Evolutionary conservation across 352 stramenopile species (phyloP), one percentile per base, ranked within the genome.

Genomic region (Aphanomyces invadans): DNA sequence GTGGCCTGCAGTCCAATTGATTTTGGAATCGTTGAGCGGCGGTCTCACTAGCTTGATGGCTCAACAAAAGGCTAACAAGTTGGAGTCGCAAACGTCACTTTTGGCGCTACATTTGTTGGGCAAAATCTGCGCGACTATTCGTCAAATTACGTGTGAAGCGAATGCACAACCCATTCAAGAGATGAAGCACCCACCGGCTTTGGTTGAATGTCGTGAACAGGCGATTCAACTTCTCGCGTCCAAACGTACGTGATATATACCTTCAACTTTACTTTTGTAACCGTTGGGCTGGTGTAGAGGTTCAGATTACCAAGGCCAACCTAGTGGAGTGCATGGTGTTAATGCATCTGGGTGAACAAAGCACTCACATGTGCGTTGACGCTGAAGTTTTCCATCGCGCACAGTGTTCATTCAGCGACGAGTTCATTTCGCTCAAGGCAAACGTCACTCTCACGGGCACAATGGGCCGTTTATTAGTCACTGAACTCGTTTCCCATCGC

Each of bases 101-200:
- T 76, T 78, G 29, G 83, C 87, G 12, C 73, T 95, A 2, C 81
- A 78, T 29, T 71, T 91, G 28, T 63, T 92, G 5, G 87, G 85
- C 31, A 88, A 85, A 54, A 91, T 95, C 54, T 93, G 82, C 46
- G 71, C 82, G 26, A 74, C 78, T 3, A 91, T 95, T 62, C 88
- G 86, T 60, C 70, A 55, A 39, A 77, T 84, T 45, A 71, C 89
- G 55, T 83, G 74, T 11, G 42, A 57, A 29, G 76, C 70, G 38
- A 39, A 32, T 5, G 72, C 70, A 3, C 76, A 77, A 60, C 31
- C 53, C 9, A 25, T 89, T 21, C 63, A 79, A 11, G 78, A 91
- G 42, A 75, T 57, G 15, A 32, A 29, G 49, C 49, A 88, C 31
- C 75, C 70, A 29, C 72, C 77, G 45, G 68, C 72, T 29, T 52